Conservation (phyloP, 2,329 filamentous ascomycete species). For the Aspergillus sp. region DNA sequence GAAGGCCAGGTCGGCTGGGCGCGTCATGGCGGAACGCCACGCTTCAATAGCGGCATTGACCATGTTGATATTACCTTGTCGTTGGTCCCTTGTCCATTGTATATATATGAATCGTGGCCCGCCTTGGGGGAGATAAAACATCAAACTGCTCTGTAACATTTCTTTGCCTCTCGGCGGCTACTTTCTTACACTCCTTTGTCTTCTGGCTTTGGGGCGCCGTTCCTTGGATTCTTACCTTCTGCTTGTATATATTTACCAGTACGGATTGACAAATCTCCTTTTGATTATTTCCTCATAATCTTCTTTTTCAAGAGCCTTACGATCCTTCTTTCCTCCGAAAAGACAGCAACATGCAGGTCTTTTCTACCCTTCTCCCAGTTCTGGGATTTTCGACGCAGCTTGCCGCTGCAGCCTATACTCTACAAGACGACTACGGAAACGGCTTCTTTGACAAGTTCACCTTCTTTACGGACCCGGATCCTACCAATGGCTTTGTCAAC, state of each 20-base stretch:
- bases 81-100: not conserved
- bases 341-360: slow-evolving; percentile 25
- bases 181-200: not conserved
- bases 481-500: slow-evolving; percentile 72
- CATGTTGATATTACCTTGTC: not conserved
- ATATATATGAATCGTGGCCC: slow-evolving; percentile 7
- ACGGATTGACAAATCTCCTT: not conserved
- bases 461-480: slow-evolving; percentile 59
- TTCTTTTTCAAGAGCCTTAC: too few species aligned
- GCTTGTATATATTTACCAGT: not conserved
- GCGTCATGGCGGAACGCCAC: slow-evolving; percentile 22
- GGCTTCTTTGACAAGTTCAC: slow-evolving; percentile 54
- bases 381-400: slow-evolving; percentile 32
- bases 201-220: not conserved
- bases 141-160: not conserved
- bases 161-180: not conserved
- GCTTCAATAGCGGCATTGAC: slow-evolving; percentile 3
- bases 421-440: slow-evolving; percentile 50
- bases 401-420: slow-evolving; percentile 37
- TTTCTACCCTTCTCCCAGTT: slow-evolving; percentile 27
- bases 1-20: slow-evolving; percentile 30
- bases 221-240: not conserved
- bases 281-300: too few species aligned
- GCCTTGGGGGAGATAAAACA: not conserved
- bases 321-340: slow-evolving; percentile 6